Conservation (phyloP, 495 filamentous ascomycete genomes). For the Tuber borchii region DNA sequence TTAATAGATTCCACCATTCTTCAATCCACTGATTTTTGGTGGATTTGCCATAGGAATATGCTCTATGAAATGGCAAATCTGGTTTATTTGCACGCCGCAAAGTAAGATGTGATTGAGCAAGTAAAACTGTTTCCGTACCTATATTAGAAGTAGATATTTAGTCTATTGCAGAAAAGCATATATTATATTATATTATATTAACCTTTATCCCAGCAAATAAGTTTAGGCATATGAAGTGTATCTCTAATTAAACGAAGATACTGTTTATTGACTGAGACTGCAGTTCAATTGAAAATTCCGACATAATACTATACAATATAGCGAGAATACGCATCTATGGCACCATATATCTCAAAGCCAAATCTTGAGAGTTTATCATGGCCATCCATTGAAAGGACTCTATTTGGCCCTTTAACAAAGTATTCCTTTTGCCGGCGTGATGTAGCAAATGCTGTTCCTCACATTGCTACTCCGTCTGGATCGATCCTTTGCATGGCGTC, state of each 20-base stretch:
- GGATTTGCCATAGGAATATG: conserved; percentile 4
- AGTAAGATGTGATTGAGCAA: not conserved
- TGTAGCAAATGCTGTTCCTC: not conserved
- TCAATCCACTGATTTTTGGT: conserved; percentile 5
- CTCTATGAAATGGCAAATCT: not conserved
- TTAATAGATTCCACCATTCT: conserved; percentile 13
- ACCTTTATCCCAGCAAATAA: too few species aligned
- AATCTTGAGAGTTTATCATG: conserved; percentile 16
- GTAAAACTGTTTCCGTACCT: too few species aligned
- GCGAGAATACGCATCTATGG: conserved; percentile 16
- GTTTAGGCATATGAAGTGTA: too few species aligned
- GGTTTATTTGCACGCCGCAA: conserved; percentile 1
- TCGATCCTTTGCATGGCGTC: not conserved
- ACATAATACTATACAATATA: conserved; percentile 13
- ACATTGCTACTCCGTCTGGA: not conserved
- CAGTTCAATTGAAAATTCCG: too few species aligned
- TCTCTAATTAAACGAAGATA: too few species aligned
- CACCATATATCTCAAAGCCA: conserved; percentile 20
- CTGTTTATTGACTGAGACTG: too few species aligned
- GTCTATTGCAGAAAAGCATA: too few species aligned
- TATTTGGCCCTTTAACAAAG: conserved; percentile 5
- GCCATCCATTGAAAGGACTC: conserved; percentile 2
- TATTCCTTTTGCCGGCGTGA: not conserved
- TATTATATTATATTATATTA: too few species aligned
- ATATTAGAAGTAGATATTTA: too few species aligned